A percentile compares a stretch with the other conserved stretches of the same genome.
Conservation (phyloP, 768 basidiomycete genomes). For the Mrakia hoshinonis region DNA sequence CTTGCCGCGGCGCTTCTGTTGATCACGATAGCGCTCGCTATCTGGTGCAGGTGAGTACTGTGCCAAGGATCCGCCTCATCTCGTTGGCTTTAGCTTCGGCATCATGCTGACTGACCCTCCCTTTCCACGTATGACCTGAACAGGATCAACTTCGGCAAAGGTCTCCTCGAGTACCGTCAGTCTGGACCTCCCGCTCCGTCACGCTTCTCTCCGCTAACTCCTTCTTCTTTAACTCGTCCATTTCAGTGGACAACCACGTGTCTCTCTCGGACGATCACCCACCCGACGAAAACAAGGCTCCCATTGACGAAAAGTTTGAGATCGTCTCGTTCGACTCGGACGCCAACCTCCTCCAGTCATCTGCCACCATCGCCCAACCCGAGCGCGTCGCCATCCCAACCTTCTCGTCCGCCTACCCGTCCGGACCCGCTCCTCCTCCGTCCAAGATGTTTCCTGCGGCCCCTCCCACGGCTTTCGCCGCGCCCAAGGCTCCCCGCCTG, state of each 20-base stretch:
- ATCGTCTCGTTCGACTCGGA: constrained; percentile 11
- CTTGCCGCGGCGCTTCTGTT: constrained; percentile 54
- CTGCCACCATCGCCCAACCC: not conserved
- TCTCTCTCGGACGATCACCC: not conserved
- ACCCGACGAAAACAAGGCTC: not conserved
- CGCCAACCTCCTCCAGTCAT: not conserved
- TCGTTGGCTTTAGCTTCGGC: too few species aligned
- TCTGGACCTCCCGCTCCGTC: constrained; percentile 13
- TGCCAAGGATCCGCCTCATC: too few species aligned
- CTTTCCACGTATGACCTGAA: constrained; percentile 39
- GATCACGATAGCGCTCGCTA: constrained; percentile 52
- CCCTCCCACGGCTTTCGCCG: not conserved
- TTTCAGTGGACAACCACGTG: not conserved
- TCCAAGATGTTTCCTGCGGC: not conserved
- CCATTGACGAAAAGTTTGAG: not conserved
- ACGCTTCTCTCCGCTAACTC: not conserved
- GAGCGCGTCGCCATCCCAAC: not conserved
- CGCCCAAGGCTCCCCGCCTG: not conserved
- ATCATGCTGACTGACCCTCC: too few species aligned
- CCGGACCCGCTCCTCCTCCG: not conserved
- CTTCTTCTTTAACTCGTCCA: not conserved
- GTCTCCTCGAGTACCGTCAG: constrained; percentile 59
- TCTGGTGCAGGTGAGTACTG: constrained; percentile 35
- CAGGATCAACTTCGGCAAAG: constrained; percentile 67
- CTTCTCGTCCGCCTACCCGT: constrained; percentile 5